phyloP scores from a whole-genome alignment of 495 filamentous ascomycete genomes.

The Xylaria castorea region DNA sequence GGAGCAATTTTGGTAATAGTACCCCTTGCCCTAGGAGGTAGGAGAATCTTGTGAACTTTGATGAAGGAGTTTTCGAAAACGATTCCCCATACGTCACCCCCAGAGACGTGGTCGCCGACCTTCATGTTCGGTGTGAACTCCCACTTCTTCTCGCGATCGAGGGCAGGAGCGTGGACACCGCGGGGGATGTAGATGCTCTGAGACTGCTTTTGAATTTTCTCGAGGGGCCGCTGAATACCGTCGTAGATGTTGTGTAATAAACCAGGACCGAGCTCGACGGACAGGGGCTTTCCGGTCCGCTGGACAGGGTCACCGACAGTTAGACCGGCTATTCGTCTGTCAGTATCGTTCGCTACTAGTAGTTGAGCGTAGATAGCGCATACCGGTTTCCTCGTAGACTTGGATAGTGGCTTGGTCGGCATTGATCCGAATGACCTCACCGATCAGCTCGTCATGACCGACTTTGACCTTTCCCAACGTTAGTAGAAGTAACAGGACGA shows the following conservation, averaged over 20 bases:
- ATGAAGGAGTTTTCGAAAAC: constrained; percentile 97
- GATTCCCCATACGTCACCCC: constrained; percentile 91
- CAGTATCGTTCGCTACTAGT: constrained; percentile 23
- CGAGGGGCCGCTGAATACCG: constrained; percentile 94
- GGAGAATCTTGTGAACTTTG: constrained; percentile 90
- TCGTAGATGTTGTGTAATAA: constrained; percentile 99
- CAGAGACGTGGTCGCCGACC: constrained; percentile 95
- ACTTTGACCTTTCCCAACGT: constrained; percentile 71
- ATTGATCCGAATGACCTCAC: constrained; percentile 98
- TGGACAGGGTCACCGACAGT: constrained; percentile 93
- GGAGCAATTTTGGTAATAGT: constrained; percentile 89
- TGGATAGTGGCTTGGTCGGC: constrained; percentile 95
- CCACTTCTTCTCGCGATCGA: constrained; percentile 91
- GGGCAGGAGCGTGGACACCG: constrained; percentile 85
- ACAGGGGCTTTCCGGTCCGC: constrained; percentile 91
- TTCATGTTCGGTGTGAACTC: constrained; percentile 91
- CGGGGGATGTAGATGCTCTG: constrained; percentile 96
- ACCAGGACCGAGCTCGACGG: constrained; percentile 95
- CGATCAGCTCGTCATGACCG: constrained; percentile 86
- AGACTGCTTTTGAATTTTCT: constrained; percentile 75
- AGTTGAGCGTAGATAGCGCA: constrained; percentile 21
- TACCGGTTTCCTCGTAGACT: constrained; percentile 98
- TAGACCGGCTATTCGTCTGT: constrained; percentile 73
- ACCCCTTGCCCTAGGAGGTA: constrained; percentile 89
- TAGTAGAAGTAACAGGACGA: constrained; percentile 30